These are phyloP conservation scores for Fusarium temperatum DNA, from an alignment of 2,329 filamentous ascomycete species.

Conservation along the genomic window DNA sequence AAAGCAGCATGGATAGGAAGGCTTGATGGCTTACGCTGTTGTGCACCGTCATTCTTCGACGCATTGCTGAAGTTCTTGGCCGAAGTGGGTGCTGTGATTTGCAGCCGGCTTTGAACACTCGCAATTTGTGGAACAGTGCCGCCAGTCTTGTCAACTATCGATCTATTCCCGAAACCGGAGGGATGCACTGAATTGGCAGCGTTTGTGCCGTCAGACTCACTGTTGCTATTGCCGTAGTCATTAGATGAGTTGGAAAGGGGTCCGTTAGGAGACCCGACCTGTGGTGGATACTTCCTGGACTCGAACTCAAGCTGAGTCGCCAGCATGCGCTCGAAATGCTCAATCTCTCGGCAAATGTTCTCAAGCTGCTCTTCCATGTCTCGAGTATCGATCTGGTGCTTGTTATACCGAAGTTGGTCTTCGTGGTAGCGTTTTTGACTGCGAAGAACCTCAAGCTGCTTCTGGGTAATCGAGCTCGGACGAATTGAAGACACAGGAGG, in stretches of 20 bases:
- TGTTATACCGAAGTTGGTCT: slow-evolving; percentile 68
- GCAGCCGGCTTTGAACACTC: slow-evolving; percentile 41
- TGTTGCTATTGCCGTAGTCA: not conserved
- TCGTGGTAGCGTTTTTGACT: slow-evolving; percentile 64
- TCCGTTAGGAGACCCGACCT: slow-evolving; percentile 41
- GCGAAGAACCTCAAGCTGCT: slow-evolving; percentile 63
- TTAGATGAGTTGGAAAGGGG: slow-evolving; percentile 18
- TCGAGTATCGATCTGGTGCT: slow-evolving; percentile 68
- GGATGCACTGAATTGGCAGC: not conserved
- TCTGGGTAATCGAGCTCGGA: slow-evolving; percentile 68
- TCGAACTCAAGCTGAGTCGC: slow-evolving; percentile 58
- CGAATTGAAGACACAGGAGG: slow-evolving; percentile 67
- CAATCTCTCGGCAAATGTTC: slow-evolving; percentile 56
- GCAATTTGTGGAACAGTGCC: slow-evolving; percentile 20
- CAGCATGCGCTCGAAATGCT: slow-evolving; percentile 59
- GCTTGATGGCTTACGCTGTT: slow-evolving; percentile 47
- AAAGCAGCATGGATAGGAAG: slow-evolving; percentile 58
- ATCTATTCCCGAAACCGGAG: slow-evolving; percentile 6
- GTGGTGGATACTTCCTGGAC: slow-evolving; percentile 53
- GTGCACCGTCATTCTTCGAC: slow-evolving; percentile 34
- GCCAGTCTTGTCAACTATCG: slow-evolving; percentile 15
- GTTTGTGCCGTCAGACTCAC: not conserved
- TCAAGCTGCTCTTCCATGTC: slow-evolving; percentile 56
- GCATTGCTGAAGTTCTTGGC: slow-evolving; percentile 30
- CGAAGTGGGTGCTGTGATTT: slow-evolving; percentile 31